phyloP scores from a whole-genome alignment of 352 stramenopile species.

The Pythium brachiatum region DNA sequence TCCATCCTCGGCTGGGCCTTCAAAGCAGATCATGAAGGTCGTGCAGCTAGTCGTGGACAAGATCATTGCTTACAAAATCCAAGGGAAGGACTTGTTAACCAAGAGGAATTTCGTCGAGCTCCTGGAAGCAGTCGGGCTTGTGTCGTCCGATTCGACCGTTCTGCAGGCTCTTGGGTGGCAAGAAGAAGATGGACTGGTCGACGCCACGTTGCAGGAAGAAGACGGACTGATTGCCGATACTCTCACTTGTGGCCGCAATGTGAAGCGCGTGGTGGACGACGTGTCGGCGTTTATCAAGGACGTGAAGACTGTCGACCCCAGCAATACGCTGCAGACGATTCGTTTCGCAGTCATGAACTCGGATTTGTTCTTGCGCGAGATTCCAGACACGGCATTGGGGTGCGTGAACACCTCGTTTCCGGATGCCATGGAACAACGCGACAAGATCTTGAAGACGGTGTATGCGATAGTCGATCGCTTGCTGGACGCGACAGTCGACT shows the following conservation, averaged over 20 bases:
- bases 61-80: conserved; percentile 3
- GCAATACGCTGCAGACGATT: conserved; percentile 5
- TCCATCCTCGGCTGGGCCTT: conserved; percentile 14
- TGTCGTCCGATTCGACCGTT: background rate
- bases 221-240: background rate
- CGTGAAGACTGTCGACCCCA: background rate
- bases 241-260: conserved; percentile 8
- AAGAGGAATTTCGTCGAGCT: conserved; percentile 5
- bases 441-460: conserved; percentile 49
- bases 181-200: background rate
- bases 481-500: conserved; percentile 31
- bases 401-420: conserved; percentile 7
- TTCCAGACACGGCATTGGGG: conserved; percentile 3
- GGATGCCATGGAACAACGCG: conserved; percentile 23
- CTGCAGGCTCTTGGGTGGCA: background rate
- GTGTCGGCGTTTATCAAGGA: conserved; percentile 2
- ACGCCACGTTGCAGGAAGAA: background rate
- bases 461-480: conserved; percentile 58
- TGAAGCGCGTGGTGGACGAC: conserved; percentile 13
- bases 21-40: conserved; percentile 27
- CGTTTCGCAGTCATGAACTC: conserved; percentile 20
- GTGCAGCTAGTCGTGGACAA: conserved; percentile 29
- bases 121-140: conserved; percentile 1
- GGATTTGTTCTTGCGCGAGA: conserved; percentile 4
- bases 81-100: conserved; percentile 8